These are phyloP conservation scores for Fistulinella cinereoalba DNA, from an alignment of 1,284 basidiomycete genomes.

Conservation along the genomic window DNA sequence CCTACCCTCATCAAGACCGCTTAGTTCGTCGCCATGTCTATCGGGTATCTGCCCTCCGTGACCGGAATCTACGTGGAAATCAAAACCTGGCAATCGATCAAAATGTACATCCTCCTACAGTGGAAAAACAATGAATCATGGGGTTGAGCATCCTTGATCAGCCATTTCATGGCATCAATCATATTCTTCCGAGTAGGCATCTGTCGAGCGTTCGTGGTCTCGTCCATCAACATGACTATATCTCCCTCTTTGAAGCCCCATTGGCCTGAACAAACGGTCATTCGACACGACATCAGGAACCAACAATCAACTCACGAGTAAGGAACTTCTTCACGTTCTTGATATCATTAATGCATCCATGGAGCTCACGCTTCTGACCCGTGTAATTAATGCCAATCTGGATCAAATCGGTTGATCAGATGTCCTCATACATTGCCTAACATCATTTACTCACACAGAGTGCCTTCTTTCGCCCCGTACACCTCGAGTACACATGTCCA, in stretches of 20 bases:
- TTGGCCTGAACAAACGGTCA: slow-evolving; percentile 38
- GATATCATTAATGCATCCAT: slow-evolving; percentile 85
- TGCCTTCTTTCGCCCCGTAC: slow-evolving; percentile 68
- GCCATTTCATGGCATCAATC: slow-evolving; percentile 82
- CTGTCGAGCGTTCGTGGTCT: slow-evolving; percentile 53
- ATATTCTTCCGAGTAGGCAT: slow-evolving; percentile 80
- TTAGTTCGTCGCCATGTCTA: slow-evolving; percentile 61
- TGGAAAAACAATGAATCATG: slow-evolving; percentile 90
- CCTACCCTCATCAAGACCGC: slow-evolving; percentile 70
- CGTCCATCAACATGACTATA: slow-evolving; percentile 80
- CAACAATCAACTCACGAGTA: slow-evolving; percentile 46
- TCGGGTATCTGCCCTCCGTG: slow-evolving; percentile 83
- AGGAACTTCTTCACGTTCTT: slow-evolving; percentile 69
- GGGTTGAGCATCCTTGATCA: slow-evolving; percentile 69
- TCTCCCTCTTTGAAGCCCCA: slow-evolving; percentile 69
- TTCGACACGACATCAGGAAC: not conserved
- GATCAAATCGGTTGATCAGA: not conserved
- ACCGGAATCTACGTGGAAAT: slow-evolving; percentile 57
- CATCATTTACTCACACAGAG: slow-evolving; percentile 54
- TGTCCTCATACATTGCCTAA: not conserved
- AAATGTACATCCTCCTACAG: slow-evolving; percentile 44
- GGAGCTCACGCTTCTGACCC: slow-evolving; percentile 59
- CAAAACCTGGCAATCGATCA: not conserved
- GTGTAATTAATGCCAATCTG: slow-evolving; percentile 79
- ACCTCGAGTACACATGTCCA: slow-evolving; percentile 58